These are phyloP conservation scores for Erucastrum elatum DNA, from an alignment of 345 rosid species.

Conservation along the genomic window DNA sequence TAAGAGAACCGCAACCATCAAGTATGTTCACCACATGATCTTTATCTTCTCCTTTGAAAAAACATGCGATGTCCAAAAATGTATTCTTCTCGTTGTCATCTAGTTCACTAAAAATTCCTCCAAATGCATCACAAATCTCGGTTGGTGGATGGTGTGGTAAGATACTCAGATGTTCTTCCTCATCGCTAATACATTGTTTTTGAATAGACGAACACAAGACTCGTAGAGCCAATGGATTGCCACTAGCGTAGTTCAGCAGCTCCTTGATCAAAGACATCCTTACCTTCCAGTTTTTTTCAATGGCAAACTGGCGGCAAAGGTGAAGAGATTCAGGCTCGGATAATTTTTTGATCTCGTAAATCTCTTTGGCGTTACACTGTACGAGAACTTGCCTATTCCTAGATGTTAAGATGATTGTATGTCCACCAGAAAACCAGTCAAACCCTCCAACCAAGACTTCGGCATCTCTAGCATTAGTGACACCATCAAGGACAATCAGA, in stretches of 20 bases:
- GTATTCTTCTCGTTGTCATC: constrained; percentile 21
- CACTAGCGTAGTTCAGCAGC: constrained; percentile 25
- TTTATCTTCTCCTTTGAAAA: constrained; percentile 25
- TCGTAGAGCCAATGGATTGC: constrained; percentile 41
- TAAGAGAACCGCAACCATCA: constrained; percentile 17
- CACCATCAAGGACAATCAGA: constrained; percentile 37
- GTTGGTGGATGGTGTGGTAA: constrained; percentile 17
- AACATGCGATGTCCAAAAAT: constrained; percentile 48
- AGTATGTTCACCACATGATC: constrained; percentile 21
- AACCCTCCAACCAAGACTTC: constrained; percentile 30
- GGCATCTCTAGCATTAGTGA: constrained; percentile 13
- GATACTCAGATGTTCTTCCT: constrained; percentile 25
- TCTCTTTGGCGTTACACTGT: constrained; percentile 14
- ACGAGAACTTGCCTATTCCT: constrained; percentile 30
- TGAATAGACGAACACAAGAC: constrained; percentile 30
- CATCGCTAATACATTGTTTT: background rate
- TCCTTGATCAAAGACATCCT: background rate
- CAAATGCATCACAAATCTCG: constrained; percentile 19
- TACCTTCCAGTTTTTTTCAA: background rate
- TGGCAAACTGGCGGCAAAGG: constrained; percentile 7
- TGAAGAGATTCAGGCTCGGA: background rate
- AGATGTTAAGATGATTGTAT: constrained; percentile 35
- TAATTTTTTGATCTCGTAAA: constrained; percentile 14
- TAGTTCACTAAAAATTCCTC: constrained; percentile 32
- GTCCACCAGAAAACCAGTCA: constrained; percentile 32